These are phyloP conservation scores for Acrocalymma vagum DNA, from an alignment of 2,329 filamentous ascomycete species.

Conservation along the genomic window DNA sequence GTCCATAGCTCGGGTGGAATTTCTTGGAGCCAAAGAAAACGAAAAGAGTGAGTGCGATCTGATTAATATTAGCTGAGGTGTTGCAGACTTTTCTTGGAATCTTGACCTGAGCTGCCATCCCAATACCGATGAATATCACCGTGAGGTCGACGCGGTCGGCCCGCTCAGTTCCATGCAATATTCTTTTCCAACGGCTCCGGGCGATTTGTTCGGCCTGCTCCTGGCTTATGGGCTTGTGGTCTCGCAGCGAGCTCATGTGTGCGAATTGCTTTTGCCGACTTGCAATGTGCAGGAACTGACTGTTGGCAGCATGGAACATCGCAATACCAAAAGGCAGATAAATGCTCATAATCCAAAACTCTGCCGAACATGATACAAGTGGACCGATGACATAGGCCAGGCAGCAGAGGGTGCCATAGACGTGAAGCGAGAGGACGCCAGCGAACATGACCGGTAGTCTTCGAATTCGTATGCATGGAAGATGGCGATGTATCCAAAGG, in stretches of 20 bases:
- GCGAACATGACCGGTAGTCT: constrained; percentile 35
- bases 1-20: constrained; percentile 41
- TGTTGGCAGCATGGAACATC: constrained; percentile 44
- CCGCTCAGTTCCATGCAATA: constrained; percentile 29
- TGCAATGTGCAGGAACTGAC: constrained; percentile 42
- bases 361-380: constrained; percentile 30
- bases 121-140: constrained; percentile 35
- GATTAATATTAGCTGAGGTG: not conserved
- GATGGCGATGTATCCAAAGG: constrained; percentile 27
- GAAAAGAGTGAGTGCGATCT: constrained; percentile 37
- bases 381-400: constrained; percentile 34
- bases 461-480: constrained; percentile 41
- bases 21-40: constrained; percentile 42
- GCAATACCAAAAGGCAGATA: constrained; percentile 40
- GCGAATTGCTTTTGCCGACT: constrained; percentile 43
- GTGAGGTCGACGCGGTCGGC: constrained; percentile 37
- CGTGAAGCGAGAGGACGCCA: constrained; percentile 33
- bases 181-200: constrained; percentile 32
- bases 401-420: constrained; percentile 33
- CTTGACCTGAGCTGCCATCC: constrained; percentile 37
- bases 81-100: too few relatives aligned
- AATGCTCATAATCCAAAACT: constrained; percentile 45
- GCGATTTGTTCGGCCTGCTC: constrained; percentile 30
- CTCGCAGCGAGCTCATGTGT: constrained; percentile 31
- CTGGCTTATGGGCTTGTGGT: constrained; percentile 29